phyloP scores from a whole-genome alignment of 2,329 filamentous ascomycete genomes.

The Beauveria bassiana region DNA sequence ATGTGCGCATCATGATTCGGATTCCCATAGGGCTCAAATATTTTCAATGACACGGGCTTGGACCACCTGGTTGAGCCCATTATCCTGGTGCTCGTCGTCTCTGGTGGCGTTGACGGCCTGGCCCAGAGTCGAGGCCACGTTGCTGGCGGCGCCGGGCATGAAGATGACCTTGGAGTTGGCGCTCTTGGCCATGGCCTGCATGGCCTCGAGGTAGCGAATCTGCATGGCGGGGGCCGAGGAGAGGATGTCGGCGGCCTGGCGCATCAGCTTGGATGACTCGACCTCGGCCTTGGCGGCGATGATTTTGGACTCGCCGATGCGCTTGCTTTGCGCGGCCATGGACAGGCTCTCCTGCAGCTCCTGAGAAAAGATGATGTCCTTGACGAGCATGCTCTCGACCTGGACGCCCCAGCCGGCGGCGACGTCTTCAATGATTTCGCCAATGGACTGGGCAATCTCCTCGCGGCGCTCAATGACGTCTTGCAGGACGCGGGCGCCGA shows the following conservation, averaged over 20 bases:
- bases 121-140: slow-evolving; percentile 40
- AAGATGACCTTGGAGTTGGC: slow-evolving; percentile 88
- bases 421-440: slow-evolving; percentile 96
- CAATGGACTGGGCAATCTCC: slow-evolving; percentile 89
- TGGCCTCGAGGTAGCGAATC: slow-evolving; percentile 94
- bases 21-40: slow-evolving; percentile 49
- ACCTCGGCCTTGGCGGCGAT: slow-evolving; percentile 96
- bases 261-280: slow-evolving; percentile 89
- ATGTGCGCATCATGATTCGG: not conserved
- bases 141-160: slow-evolving; percentile 50
- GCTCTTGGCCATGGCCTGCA: slow-evolving; percentile 97
- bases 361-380: slow-evolving; percentile 95
- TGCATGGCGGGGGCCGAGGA: slow-evolving; percentile 94
- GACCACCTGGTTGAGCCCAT: slow-evolving; percentile 65
- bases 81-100: slow-evolving; percentile 28
- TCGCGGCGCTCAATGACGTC: slow-evolving; percentile 98
- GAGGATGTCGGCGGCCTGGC: slow-evolving; percentile 88
- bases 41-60: slow-evolving; percentile 79
- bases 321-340: slow-evolving; percentile 98
- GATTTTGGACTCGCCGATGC: slow-evolving; percentile 96
- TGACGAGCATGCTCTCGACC: slow-evolving; percentile 98
- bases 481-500: slow-evolving; percentile 90
- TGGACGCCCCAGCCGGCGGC: slow-evolving; percentile 89
- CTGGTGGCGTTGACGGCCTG: slow-evolving; percentile 30
- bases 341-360: slow-evolving; percentile 93